Conservation (phyloP, 352 stramenopile genomes). For the Pythium dissimile region DNA sequence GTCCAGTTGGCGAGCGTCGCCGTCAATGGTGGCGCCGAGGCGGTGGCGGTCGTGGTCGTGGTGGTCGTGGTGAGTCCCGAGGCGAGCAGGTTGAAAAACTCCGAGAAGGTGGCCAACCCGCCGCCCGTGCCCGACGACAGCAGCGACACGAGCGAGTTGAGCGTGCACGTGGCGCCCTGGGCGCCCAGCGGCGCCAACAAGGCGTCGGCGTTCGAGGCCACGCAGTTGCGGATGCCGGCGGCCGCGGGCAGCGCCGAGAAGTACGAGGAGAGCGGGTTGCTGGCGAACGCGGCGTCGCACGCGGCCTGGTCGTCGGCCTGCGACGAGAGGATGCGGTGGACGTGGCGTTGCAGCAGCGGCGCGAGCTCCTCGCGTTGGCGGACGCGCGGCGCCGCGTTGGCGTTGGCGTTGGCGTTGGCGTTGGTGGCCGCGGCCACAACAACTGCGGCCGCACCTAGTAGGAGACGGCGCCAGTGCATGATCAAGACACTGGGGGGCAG, state of each 20-base stretch:
- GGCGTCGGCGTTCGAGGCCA: slow-evolving; percentile 44
- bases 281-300: slow-evolving; percentile 37
- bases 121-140: slow-evolving; percentile 26
- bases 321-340: slow-evolving; percentile 8
- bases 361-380: not conserved
- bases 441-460: not conserved
- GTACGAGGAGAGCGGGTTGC: slow-evolving; percentile 42
- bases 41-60: slow-evolving; percentile 1
- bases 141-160: slow-evolving; percentile 45
- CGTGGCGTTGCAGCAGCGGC: slow-evolving; percentile 14
- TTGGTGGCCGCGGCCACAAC: too few species aligned
- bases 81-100: slow-evolving; percentile 37
- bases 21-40: slow-evolving; percentile 18
- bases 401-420: too few species aligned
- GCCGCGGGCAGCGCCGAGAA: slow-evolving; percentile 39
- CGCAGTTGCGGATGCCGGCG: slow-evolving; percentile 42
- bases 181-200: slow-evolving; percentile 35
- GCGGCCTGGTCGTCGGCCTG: slow-evolving; percentile 27
- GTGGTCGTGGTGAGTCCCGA: slow-evolving; percentile 23
- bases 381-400: not conserved
- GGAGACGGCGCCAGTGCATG: slow-evolving; percentile 1
- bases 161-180: slow-evolving; percentile 36
- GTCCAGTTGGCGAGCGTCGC: slow-evolving; percentile 35
- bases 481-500: too few species aligned
- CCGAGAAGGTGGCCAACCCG: slow-evolving; percentile 36